Evolutionary conservation across 1,139 yeast species (phyloP), one percentile per base, ranked within the genome.

Genomic region (Suhomyces bolitotheri): DNA sequence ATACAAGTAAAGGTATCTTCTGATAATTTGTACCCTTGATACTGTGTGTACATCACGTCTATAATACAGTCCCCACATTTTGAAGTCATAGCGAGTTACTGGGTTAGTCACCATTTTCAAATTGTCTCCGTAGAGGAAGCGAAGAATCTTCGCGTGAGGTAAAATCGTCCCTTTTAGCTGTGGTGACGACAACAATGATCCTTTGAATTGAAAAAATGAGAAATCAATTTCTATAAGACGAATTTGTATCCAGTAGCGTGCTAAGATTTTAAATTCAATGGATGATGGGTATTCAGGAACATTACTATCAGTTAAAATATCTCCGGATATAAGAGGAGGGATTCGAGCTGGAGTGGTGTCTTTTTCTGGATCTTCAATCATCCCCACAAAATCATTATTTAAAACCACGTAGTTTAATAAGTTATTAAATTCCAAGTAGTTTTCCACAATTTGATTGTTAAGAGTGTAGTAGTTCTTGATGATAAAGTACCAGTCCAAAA

Each of bases 201-300:
- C 66, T 37, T 58, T 59, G 31, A 49, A 54, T 40, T 60, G 69
- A 45, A 63, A 61, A 40, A 59, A 62, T 8, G 62, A 49, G 16
- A 48, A 50, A 20, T 59, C 66, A 14, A 62, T 39, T 39, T 62
- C 69, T 12, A 58, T 45, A 17, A 61, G 36, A 27, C 68, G 46
- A 10, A 63, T 37, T 38, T 61, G 58, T 10, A 59, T 47, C 69
- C 69, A 64, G 34, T 50, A 57, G 22, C 50, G 49, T 4, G 59
- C 52, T 4, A 61, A 36, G 10, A 53, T 17, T 20, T 42, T 48
- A 32, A 56, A 53, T 33, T 53, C 64, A 7, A 39, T 30, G 13
- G 38, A 34, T 16, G 20, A 38, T 5, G 50, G 49, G 22, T 43
- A 46, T 14, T 31, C 38, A 14, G 15, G 30, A 19, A 17, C 22